phyloP scores from a whole-genome alignment of 1,139 yeast species.

The Wickerhamomyces sp. region DNA sequence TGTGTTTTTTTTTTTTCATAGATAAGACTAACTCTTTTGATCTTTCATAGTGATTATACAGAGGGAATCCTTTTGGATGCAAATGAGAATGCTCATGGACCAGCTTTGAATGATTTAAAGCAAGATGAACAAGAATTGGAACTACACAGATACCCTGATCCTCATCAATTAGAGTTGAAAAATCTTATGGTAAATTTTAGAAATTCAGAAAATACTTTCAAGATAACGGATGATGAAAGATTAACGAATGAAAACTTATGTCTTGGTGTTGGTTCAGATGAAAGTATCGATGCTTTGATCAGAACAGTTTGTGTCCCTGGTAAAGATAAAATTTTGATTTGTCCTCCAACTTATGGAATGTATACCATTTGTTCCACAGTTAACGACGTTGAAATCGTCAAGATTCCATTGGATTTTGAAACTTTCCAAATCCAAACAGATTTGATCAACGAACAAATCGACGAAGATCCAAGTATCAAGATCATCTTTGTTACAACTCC shows the following conservation, averaged over 20 bases:
- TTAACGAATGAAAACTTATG: slow-evolving; percentile 69
- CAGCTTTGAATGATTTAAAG: slow-evolving; percentile 48
- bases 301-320: slow-evolving; percentile 85
- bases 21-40: no score
- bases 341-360: slow-evolving; percentile 99
- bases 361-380: slow-evolving; percentile 85
- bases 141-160: slow-evolving; percentile 92
- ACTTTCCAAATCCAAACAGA: slow-evolving; percentile 64
- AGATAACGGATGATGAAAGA: slow-evolving; percentile 15
- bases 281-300: slow-evolving; percentile 83
- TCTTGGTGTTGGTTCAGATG: slow-evolving; percentile 97
- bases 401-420: slow-evolving; percentile 60
- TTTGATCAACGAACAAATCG: slow-evolving; percentile 47
- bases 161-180: slow-evolving; percentile 84
- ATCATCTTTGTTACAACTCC: slow-evolving; percentile 89
- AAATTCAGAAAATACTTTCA: slow-evolving; percentile 37
- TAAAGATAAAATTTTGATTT: slow-evolving; percentile 69
- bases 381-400: slow-evolving; percentile 75
- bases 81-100: slow-evolving; percentile 93
- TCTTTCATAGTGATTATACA: slow-evolving; percentile 58
- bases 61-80: slow-evolving; percentile 89
- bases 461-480: slow-evolving; percentile 57
- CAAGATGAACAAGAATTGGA: slow-evolving; percentile 36
- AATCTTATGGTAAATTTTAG: slow-evolving; percentile 66
- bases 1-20: no score